Evolutionary conservation across 176 grass and related monocot genomes (phyloP).

Genomic region (Bonia amplexicaulis): DNA sequence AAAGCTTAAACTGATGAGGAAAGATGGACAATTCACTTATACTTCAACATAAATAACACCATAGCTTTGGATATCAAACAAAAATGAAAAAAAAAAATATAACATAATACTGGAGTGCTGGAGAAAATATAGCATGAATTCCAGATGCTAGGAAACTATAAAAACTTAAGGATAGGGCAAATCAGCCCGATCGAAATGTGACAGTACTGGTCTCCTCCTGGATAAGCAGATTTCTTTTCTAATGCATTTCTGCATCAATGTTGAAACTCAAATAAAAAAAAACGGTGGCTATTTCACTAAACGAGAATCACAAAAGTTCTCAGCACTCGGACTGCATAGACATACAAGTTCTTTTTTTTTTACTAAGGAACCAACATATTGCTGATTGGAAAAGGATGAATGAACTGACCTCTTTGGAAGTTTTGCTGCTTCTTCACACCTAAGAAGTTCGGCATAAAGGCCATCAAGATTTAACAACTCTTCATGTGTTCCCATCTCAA

Average conservation of each 20-base stretch:
- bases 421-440: slow-evolving; percentile 89
- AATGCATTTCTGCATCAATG: not conserved
- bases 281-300: not conserved
- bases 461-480: slow-evolving; percentile 90
- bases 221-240: not conserved
- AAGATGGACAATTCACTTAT: too few relatives aligned
- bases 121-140: not conserved
- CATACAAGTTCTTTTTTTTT: not conserved
- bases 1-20: too few relatives aligned
- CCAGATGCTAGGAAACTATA: not conserved
- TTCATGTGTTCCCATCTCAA: slow-evolving; percentile 99
- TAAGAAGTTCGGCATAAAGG: slow-evolving; percentile 91
- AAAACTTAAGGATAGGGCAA: not conserved
- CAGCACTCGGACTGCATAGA: not conserved
- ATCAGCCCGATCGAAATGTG: not conserved
- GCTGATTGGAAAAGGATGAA: not conserved
- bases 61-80: not conserved
- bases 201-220: not conserved
- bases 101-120: not conserved
- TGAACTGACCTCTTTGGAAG: slow-evolving; percentile 83
- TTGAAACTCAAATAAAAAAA: not conserved
- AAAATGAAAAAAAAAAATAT: not conserved
- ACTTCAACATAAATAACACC: too few relatives aligned
- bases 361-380: not conserved
- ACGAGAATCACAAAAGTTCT: not conserved